Evolutionary conservation across 768 basidiomycete species (phyloP).

Genomic region (Boletus rufocinnamomeus): DNA sequence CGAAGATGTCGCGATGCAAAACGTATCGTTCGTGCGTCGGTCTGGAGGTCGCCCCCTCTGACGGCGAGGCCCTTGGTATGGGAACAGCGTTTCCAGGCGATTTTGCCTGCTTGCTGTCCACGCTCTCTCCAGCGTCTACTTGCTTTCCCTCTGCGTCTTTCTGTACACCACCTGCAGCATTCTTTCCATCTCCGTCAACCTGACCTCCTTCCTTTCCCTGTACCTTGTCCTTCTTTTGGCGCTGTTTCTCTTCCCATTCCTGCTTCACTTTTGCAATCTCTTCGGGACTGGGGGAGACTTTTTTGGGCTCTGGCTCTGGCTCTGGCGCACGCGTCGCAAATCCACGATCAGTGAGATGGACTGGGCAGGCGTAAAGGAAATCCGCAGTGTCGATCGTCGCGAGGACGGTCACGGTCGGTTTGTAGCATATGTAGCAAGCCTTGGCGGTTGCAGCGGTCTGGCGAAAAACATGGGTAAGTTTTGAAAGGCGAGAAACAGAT

Average conservation of each 20-base stretch:
- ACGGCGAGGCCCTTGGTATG: conserved; percentile 29
- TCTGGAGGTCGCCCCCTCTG: conserved; percentile 37
- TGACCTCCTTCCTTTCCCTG: conserved; percentile 44
- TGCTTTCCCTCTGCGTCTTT: conserved; percentile 38
- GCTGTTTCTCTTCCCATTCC: conserved; percentile 79
- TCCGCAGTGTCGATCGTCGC: conserved; percentile 82
- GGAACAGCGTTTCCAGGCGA: conserved; percentile 21
- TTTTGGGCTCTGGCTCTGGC: conserved; percentile 41
- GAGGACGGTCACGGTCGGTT: conserved; percentile 80
- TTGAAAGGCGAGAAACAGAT: not conserved
- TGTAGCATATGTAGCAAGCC: conserved; percentile 77
- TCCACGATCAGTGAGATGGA: conserved; percentile 77
- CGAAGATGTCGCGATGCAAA: conserved; percentile 83
- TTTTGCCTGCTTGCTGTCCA: conserved; percentile 25
- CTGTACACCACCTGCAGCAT: not conserved
- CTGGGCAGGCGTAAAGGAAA: conserved; percentile 82
- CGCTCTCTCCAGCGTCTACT: conserved; percentile 36
- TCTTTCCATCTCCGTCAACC: conserved; percentile 37
- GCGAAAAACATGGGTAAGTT: not conserved
- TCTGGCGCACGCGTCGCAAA: conserved; percentile 62
- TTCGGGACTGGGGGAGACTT: conserved; percentile 50
- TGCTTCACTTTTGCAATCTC: conserved; percentile 77
- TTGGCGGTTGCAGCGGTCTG: conserved; percentile 79
- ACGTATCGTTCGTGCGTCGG: conserved; percentile 72
- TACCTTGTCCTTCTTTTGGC: conserved; percentile 54